Evolutionary conservation across 1,139 yeast species (phyloP).

Genomic region (Candida neerlandica): DNA sequence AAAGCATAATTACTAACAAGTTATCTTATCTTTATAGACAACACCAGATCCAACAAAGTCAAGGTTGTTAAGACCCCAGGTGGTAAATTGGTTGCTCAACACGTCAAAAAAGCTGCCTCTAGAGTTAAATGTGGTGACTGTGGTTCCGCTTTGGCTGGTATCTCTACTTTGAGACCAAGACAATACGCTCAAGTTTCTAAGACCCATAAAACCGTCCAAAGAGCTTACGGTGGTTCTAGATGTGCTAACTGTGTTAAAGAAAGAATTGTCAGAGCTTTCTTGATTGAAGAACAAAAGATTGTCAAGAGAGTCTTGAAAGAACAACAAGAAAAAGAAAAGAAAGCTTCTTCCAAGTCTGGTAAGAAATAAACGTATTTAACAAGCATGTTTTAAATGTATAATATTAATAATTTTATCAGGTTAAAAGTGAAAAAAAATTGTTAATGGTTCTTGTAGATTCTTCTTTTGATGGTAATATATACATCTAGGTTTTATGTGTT

Average conservation of each 20-base stretch:
- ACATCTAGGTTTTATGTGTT: not conserved
- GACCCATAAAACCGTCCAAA: slow-evolving; percentile 97
- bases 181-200: slow-evolving; percentile 92
- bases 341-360: slow-evolving; percentile 50
- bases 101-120: slow-evolving; percentile 91
- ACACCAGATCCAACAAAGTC: slow-evolving; percentile 99
- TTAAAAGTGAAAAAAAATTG: slow-evolving; percentile 1
- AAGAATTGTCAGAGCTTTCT: slow-evolving; percentile 98
- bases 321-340: slow-evolving; percentile 83
- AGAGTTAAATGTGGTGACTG: slow-evolving; percentile 99
- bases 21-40: slow-evolving; percentile 56
- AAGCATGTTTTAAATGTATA: slow-evolving; percentile 19
- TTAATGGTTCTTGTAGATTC: slow-evolving; percentile 7
- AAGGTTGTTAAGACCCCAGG: slow-evolving; percentile 99
- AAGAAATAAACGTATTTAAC: slow-evolving; percentile 34
- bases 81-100: slow-evolving; percentile 97
- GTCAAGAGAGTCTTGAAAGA: slow-evolving; percentile 99
- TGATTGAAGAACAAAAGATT: slow-evolving; percentile 98
- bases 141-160: slow-evolving; percentile 89
- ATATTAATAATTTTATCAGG: slow-evolving; percentile 12
- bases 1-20: slow-evolving; percentile 38
- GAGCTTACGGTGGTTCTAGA: slow-evolving; percentile 99
- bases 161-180: slow-evolving; percentile 96
- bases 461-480: slow-evolving; percentile 6
- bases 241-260: slow-evolving; percentile 98